A percentile compares a stretch with the other conserved stretches of the same genome.
Evolutionary conservation across 2,329 filamentous ascomycete species (phyloP).

Genomic region (Monosporascus cannonballus): DNA sequence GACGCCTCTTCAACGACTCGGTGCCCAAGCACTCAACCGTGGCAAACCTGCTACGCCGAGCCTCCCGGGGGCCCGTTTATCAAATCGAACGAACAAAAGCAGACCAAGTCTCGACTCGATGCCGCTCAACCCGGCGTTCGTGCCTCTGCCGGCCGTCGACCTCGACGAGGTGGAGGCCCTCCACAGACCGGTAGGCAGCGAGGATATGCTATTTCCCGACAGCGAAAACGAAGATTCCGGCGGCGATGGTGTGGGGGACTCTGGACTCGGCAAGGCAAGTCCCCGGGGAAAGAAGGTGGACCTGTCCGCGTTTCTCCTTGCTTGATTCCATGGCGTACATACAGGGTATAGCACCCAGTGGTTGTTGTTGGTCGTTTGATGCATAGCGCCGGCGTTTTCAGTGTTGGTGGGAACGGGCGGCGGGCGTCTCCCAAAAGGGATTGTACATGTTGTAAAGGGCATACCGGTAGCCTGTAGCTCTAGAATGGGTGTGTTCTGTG

Average conservation of each 20-base stretch:
- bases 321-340: slow-evolving; percentile 7
- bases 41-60: slow-evolving; percentile 19
- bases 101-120: slow-evolving; percentile 27
- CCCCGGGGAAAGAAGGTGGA: slow-evolving; percentile 32
- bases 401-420: neutral
- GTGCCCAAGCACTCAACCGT: slow-evolving; percentile 37
- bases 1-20: slow-evolving; percentile 50
- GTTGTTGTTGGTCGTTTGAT: slow-evolving; percentile 7
- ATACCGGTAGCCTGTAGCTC: neutral
- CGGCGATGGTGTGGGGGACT: slow-evolving; percentile 16
- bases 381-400: slow-evolving; percentile 16
- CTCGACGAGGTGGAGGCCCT: slow-evolving; percentile 46
- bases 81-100: slow-evolving; percentile 16
- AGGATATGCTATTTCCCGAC: slow-evolving; percentile 50
- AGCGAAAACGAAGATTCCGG: slow-evolving; percentile 32
- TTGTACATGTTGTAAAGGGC: neutral
- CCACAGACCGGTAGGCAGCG: slow-evolving; percentile 44
- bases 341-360: slow-evolving; percentile 2
- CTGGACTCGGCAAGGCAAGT: slow-evolving; percentile 6
- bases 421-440: neutral
- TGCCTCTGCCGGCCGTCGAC: slow-evolving; percentile 50
- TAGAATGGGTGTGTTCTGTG: too few relatives aligned
- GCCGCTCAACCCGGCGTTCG: slow-evolving; percentile 46
- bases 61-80: slow-evolving; percentile 14
- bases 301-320: slow-evolving; percentile 43